Base-by-base conservation (phyloP, 2,329 filamentous ascomycete species). In the Cytospora chrysosperma region DNA sequence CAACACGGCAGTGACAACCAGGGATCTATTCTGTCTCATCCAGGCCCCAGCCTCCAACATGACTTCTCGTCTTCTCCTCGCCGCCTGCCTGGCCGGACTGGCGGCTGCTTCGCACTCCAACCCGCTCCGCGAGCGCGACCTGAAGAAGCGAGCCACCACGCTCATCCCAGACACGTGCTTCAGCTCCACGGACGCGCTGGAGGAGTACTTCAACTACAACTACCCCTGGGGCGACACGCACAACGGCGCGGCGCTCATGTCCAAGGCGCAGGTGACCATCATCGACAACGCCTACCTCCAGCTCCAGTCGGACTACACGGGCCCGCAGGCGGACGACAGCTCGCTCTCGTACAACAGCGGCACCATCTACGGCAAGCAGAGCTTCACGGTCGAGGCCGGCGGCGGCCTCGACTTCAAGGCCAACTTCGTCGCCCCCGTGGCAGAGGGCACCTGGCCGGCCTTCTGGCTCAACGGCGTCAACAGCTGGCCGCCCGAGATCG, bases 201-300 rank as follows among this genome's bases (percentile, higher is more conserved):
- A 77, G 47, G 64, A 69, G 7, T 71, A 81, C 70, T 85, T 81
- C 72, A 72, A 71, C 51, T 82, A 82, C 70, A 77, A 80, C 63
- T 85, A 85, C 67, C 82, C 81, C 0, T 83, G 82, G 82, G 82
- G 82, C 19, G 79, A 76, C 17, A 78, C 80, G 62, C 82, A 85
- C 72, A 85, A 85, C 68, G 82, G 82, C 37, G 80, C 77, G 1
- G 82, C 82, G 0, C 79, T 80, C 17, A 85, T 85, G 82, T 71
- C 76, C 65, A 71, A 76, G 59, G 71, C 74, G 6, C 78, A 83
- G 43, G 77, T 83, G 59, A 69, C 70, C 9, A 75, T 82, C 59
- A 57, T 65, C 59, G 69, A 71, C 13, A 68, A 72, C 30, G 78
- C 78, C 27, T 74, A 75, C 47, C 67, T 83, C 50, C 80, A 79